A percentile compares a stretch with the other conserved stretches of the same genome.
Evolutionary conservation across 495 filamentous ascomycete species (phyloP).

Genomic region (Tuber microsphaerosporum): DNA sequence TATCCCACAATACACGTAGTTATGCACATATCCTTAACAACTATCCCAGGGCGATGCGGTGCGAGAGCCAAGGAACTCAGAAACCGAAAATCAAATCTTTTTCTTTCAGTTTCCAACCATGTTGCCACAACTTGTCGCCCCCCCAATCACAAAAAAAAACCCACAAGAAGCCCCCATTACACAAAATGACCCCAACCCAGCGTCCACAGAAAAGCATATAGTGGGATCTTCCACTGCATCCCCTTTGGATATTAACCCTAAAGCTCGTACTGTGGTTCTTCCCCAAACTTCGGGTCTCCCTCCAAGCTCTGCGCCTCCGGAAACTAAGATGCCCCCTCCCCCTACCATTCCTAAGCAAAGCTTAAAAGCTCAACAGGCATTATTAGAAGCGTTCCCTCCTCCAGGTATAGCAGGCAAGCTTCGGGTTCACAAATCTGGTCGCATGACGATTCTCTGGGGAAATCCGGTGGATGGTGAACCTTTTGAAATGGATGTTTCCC

Average conservation of each 20-base stretch:
- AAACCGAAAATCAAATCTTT: constrained; percentile 40
- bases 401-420: constrained; percentile 36
- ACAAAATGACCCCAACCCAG: not conserved
- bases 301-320: constrained; percentile 6
- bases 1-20: too few species aligned
- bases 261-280: not conserved
- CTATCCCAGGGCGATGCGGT: not conserved
- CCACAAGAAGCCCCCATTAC: not conserved
- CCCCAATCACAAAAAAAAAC: constrained; percentile 4
- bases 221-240: not conserved
- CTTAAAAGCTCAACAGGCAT: constrained; percentile 25
- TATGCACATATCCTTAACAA: not conserved
- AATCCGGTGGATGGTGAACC: constrained; percentile 24
- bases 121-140: constrained; percentile 29
- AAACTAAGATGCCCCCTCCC: constrained; percentile 11
- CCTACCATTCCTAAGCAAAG: constrained; percentile 11
- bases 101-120: constrained; percentile 41
- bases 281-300: not conserved
- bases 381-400: constrained; percentile 34
- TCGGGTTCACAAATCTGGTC: constrained; percentile 37
- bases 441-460: constrained; percentile 35
- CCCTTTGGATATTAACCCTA: not conserved
- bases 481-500: constrained; percentile 39
- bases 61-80: constrained; percentile 18
- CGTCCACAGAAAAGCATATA: not conserved